These are phyloP conservation scores for Euphorbia celastroides DNA, from an alignment of 441 rosid genomes.

Conservation along the genomic window DNA sequence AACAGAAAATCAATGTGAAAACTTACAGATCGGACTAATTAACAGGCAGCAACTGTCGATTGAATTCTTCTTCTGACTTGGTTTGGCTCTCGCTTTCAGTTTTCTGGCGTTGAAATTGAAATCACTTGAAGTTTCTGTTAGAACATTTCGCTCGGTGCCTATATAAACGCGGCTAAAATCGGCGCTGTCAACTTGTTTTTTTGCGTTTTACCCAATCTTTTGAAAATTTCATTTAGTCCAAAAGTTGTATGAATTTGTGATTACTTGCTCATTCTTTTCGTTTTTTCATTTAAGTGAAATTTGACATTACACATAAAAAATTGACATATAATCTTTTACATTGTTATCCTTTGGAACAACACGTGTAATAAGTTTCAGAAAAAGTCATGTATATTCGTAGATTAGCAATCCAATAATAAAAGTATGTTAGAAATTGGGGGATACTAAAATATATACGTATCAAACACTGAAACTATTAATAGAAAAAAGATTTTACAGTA, in stretches of 20 bases:
- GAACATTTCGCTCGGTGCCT: not conserved
- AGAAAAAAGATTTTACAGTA: no score
- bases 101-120: not conserved
- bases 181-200: not conserved
- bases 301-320: no score
- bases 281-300: not conserved
- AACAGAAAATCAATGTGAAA: not conserved
- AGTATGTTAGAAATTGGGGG: no score
- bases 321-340: no score
- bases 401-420: no score
- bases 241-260: not conserved
- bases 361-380: not conserved
- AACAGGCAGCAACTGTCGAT: not conserved
- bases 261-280: not conserved
- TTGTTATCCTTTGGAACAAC: no score
- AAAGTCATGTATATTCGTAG: no score
- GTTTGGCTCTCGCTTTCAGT: not conserved
- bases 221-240: not conserved
- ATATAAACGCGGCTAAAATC: slow-evolving; percentile 2
- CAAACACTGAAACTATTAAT: no score
- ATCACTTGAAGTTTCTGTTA: not conserved
- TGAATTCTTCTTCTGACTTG: not conserved
- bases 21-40: slow-evolving; percentile 13
- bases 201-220: not conserved
- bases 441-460: no score